These are phyloP conservation scores for Platanus orientalis DNA, from an alignment of 164 flowering plant genomes.

Conservation along the genomic window DNA sequence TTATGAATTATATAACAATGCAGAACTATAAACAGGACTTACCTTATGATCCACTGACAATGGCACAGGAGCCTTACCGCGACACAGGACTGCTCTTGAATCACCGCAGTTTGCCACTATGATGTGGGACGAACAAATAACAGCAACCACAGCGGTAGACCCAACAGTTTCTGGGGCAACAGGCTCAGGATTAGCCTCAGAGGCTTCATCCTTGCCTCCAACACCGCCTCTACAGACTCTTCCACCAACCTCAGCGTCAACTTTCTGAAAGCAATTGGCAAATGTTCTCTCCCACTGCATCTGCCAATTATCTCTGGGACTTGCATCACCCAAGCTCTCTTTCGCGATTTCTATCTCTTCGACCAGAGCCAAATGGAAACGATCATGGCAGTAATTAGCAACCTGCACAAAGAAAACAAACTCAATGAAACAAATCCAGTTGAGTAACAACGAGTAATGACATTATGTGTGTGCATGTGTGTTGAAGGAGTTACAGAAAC, in stretches of 20 bases:
- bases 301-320: slow-evolving; percentile 21
- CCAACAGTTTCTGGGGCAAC: slow-evolving; percentile 87
- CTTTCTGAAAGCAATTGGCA: slow-evolving; percentile 50
- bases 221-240: slow-evolving; percentile 11
- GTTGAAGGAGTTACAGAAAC: too few relatives aligned
- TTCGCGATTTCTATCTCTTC: slow-evolving; percentile 50
- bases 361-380: slow-evolving; percentile 58
- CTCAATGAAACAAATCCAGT: not conserved
- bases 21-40: slow-evolving; percentile 24
- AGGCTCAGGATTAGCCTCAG: slow-evolving; percentile 29
- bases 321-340: slow-evolving; percentile 21
- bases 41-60: slow-evolving; percentile 86
- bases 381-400: slow-evolving; percentile 68
- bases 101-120: slow-evolving; percentile 93
- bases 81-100: slow-evolving; percentile 89
- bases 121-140: slow-evolving; percentile 73
- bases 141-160: slow-evolving; percentile 85
- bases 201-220: slow-evolving; percentile 4
- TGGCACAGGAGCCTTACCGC: slow-evolving; percentile 77
- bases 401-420: slow-evolving; percentile 37
- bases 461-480: too few relatives aligned
- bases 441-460: too few relatives aligned
- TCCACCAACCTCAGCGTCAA: slow-evolving; percentile 66
- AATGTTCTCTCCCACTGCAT: slow-evolving; percentile 53
- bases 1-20: not conserved